Percentiles rank a stretch among this genome's conserved stretches.
Evolutionary conservation across 2,329 filamentous ascomycete genomes (phyloP).

Genomic region (Onygenales sp.): DNA sequence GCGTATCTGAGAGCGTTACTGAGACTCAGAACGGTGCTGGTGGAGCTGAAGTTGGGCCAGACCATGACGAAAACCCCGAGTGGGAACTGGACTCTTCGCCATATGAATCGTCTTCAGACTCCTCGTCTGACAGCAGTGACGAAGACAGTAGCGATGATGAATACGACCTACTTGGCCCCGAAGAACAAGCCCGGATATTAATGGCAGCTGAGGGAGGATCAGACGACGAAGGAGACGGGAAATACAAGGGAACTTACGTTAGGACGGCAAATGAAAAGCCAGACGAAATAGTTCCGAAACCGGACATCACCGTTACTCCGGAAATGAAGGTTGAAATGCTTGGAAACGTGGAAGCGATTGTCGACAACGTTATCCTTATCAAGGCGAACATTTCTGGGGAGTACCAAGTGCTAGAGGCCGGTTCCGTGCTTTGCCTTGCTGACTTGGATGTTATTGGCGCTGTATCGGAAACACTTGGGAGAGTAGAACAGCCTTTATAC

Average conservation of each 20-base stretch:
- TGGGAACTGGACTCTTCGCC: constrained; percentile 78
- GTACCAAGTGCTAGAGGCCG: constrained; percentile 73
- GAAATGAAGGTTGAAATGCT: constrained; percentile 70
- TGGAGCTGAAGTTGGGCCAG: constrained; percentile 8
- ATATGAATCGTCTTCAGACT: constrained; percentile 57
- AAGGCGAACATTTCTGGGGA: constrained; percentile 70
- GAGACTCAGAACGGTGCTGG: background rate
- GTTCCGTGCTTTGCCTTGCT: constrained; percentile 70
- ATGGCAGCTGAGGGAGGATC: constrained; percentile 76
- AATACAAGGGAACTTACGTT: constrained; percentile 41
- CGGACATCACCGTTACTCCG: constrained; percentile 65
- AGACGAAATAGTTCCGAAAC: constrained; percentile 59
- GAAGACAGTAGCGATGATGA: constrained; percentile 40
- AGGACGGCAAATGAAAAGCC: constrained; percentile 72
- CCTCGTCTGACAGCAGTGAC: constrained; percentile 53
- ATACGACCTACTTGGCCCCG: constrained; percentile 66
- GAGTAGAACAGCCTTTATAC: constrained; percentile 79
- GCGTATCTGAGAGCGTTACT: constrained; percentile 1
- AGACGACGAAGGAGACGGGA: constrained; percentile 58
- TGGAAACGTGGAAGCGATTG: constrained; percentile 64
- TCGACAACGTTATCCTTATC: constrained; percentile 71
- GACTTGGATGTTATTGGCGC: constrained; percentile 69
- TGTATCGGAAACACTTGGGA: constrained; percentile 76
- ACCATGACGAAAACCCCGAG: constrained; percentile 48
- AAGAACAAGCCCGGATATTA: constrained; percentile 73